Conservation (phyloP, 768 basidiomycete species). For the Amanita subjunquillea region DNA sequence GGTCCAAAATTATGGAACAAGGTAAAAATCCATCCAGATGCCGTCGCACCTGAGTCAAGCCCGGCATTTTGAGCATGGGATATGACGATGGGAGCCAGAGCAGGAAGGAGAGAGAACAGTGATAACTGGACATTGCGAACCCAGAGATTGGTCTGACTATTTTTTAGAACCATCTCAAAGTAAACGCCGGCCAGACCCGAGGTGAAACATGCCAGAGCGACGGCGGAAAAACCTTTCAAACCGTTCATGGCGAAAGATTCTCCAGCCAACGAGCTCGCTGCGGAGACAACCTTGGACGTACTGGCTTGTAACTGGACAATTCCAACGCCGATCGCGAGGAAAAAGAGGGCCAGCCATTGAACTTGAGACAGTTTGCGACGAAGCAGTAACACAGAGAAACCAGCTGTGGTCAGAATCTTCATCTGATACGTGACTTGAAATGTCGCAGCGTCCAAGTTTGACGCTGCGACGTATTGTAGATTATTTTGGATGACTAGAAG, state of each 20-base stretch:
- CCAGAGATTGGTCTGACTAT: conserved; percentile 85
- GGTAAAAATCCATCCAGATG: conserved; percentile 28
- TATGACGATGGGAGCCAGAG: conserved; percentile 68
- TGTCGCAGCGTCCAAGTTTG: conserved; percentile 89
- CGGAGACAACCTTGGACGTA: conserved; percentile 13
- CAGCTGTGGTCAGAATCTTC: conserved; percentile 94
- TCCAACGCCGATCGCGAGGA: conserved; percentile 82
- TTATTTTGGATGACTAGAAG: conserved; percentile 81
- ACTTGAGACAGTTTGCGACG: conserved; percentile 59
- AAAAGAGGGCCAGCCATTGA: conserved; percentile 81
- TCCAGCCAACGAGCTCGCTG: not conserved
- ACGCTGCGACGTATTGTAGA: conserved; percentile 89
- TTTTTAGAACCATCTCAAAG: conserved; percentile 96
- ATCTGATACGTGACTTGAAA: conserved; percentile 97
- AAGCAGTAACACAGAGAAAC: conserved; percentile 75
- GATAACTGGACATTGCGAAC: conserved; percentile 95
- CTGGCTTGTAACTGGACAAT: conserved; percentile 77
- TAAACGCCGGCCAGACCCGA: conserved; percentile 96
- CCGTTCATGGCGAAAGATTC: conserved; percentile 60
- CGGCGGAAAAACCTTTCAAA: conserved; percentile 81
- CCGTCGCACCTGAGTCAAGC: not conserved
- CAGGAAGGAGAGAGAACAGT: conserved; percentile 87
- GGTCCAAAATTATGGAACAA: conserved; percentile 80
- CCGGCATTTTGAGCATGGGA: conserved; percentile 19
- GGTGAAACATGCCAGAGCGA: conserved; percentile 85